Evolutionary conservation across 2,329 filamentous ascomycete genomes (phyloP).

Genomic region (Colletotrichum siamense): DNA sequence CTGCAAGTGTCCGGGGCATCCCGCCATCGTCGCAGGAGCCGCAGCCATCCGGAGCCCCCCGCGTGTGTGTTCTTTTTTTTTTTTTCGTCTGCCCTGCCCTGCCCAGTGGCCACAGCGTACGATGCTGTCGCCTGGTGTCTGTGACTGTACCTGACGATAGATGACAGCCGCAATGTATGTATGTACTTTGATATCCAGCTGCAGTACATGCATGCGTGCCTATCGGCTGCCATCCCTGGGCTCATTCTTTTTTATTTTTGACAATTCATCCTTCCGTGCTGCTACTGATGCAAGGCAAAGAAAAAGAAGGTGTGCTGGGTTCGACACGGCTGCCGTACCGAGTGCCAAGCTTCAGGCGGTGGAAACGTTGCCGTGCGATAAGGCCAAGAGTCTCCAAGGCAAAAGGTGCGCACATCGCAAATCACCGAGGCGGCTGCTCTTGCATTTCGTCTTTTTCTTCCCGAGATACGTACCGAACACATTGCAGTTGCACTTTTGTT

Average conservation of each 20-base stretch:
- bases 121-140: not conserved
- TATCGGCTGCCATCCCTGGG: not conserved
- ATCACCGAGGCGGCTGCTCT: not conserved
- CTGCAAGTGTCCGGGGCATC: conserved; percentile 8
- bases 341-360: conserved; percentile 4
- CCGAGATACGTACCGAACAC: not conserved
- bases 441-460: not conserved
- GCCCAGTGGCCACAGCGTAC: not conserved
- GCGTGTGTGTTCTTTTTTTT: not conserved
- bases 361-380: conserved; percentile 8
- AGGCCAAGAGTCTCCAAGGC: not conserved
- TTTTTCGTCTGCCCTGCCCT: no score
- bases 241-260: not conserved
- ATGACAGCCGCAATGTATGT: not conserved
- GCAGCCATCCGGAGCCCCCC: not conserved
- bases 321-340: not conserved
- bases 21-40: not conserved
- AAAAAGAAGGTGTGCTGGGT: not conserved
- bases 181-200: not conserved
- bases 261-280: not conserved
- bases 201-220: not conserved
- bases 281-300: not conserved
- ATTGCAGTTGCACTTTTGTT: not conserved
- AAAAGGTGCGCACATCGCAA: not conserved
- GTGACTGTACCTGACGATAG: not conserved